phyloP scores from a whole-genome alignment of 1,139 yeast genomes.

The Debaryomycetaceae sp. region DNA sequence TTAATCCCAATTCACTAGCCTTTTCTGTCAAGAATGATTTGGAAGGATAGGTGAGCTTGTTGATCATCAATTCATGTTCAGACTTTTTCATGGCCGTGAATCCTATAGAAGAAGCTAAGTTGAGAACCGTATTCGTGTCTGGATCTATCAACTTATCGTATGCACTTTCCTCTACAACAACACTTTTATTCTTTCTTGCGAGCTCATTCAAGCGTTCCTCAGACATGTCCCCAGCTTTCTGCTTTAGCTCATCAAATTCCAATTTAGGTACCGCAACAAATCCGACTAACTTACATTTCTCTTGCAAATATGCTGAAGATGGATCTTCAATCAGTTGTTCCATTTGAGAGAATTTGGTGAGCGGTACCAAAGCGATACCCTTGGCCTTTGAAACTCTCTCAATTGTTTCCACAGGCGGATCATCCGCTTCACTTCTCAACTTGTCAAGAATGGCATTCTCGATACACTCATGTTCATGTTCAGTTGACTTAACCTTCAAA shows the following conservation, averaged over 20 bases:
- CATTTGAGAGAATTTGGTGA: no score
- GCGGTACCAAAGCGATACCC: no score
- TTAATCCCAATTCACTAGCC: slow-evolving; percentile 25
- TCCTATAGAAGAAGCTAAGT: slow-evolving; percentile 14
- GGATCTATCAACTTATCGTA: no score
- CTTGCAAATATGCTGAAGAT: slow-evolving; percentile 16
- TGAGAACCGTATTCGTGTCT: slow-evolving; percentile 4
- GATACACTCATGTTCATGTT: no score
- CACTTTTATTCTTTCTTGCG: no score
- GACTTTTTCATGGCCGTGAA: slow-evolving; percentile 5
- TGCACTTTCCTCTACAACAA: no score
- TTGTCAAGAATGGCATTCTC: slow-evolving; percentile 3
- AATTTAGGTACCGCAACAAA: slow-evolving; percentile 14
- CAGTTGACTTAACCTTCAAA: slow-evolving; percentile 7
- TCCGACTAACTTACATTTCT: slow-evolving; percentile 14
- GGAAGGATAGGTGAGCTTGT: slow-evolving; percentile 28
- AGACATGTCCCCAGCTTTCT: slow-evolving; percentile 13
- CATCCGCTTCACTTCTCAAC: slow-evolving; percentile 12
- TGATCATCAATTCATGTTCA: slow-evolving; percentile 11
- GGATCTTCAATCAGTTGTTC: slow-evolving; percentile 15
- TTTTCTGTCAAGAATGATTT: slow-evolving; percentile 8
- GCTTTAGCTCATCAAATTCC: slow-evolving; percentile 11
- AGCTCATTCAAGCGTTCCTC: no score
- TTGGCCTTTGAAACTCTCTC: slow-evolving; percentile 8
- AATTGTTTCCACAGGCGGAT: slow-evolving; percentile 16